phyloP scores from a whole-genome alignment of 2,329 filamentous ascomycete genomes.

The Ceratocystis albifundus region DNA sequence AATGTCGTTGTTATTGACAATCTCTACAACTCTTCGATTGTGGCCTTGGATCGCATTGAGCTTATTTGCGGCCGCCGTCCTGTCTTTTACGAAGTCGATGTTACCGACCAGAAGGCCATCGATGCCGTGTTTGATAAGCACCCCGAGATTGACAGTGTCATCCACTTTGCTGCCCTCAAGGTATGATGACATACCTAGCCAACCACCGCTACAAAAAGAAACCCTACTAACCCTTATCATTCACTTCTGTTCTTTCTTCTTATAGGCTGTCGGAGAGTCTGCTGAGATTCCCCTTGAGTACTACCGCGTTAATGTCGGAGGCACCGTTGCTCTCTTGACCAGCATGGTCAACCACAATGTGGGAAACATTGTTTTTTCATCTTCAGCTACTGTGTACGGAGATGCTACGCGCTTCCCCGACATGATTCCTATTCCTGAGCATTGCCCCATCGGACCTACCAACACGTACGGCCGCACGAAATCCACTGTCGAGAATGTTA shows the following conservation, averaged over 20 bases:
- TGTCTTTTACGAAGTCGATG: slow-evolving; percentile 71
- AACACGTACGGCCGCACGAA: slow-evolving; percentile 98
- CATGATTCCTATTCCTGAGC: slow-evolving; percentile 98
- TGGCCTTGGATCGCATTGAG: slow-evolving; percentile 89
- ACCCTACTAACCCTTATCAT: slow-evolving; percentile 18
- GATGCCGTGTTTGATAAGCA: slow-evolving; percentile 81
- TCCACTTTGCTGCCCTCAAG: slow-evolving; percentile 97
- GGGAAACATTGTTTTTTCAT: slow-evolving; percentile 96
- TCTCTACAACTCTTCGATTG: slow-evolving; percentile 90
- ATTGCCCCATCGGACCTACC: slow-evolving; percentile 89
- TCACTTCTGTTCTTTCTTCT: not conserved
- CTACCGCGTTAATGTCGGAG: slow-evolving; percentile 92
- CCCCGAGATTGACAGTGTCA: slow-evolving; percentile 92
- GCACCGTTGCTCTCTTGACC: slow-evolving; percentile 74
- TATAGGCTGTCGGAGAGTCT: slow-evolving; percentile 86
- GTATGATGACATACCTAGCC: slow-evolving; percentile 37
- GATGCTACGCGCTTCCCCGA: slow-evolving; percentile 90
- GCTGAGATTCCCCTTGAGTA: slow-evolving; percentile 90
- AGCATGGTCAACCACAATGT: slow-evolving; percentile 86
- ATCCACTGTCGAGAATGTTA: slow-evolving; percentile 79
- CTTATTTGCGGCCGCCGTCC: slow-evolving; percentile 82
- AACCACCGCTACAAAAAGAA: slow-evolving; percentile 17
- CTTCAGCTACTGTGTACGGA: slow-evolving; percentile 94
- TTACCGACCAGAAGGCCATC: slow-evolving; percentile 72
- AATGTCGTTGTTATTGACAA: slow-evolving; percentile 94